phyloP scores from a whole-genome alignment of 1,139 yeast species.

The Suzukiozyma palmioleophila region DNA sequence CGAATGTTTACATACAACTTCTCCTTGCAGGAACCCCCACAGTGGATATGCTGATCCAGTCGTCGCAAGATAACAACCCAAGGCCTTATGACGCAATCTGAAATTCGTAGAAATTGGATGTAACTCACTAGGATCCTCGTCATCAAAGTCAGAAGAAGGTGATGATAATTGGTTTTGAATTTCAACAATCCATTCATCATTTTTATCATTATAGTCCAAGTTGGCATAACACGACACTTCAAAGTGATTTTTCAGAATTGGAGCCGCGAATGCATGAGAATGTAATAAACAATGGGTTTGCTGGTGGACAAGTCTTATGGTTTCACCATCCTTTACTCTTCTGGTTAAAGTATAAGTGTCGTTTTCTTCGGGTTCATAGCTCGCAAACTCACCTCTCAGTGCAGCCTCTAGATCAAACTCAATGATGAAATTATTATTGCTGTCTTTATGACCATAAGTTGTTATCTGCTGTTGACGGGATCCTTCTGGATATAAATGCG shows the following conservation, averaged over 20 bases:
- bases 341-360: constrained; percentile 15
- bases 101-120: constrained; percentile 73
- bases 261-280: constrained; percentile 56
- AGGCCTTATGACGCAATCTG: constrained; percentile 53
- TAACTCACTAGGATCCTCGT: constrained; percentile 32
- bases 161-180: constrained; percentile 55
- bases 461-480: constrained; percentile 73
- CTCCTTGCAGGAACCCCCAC: constrained; percentile 84
- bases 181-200: constrained; percentile 74
- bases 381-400: constrained; percentile 23
- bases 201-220: constrained; percentile 48
- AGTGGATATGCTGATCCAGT: constrained; percentile 69
- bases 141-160: constrained; percentile 43
- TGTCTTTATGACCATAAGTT: constrained; percentile 70
- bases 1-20: constrained; percentile 62
- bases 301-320: constrained; percentile 52
- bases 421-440: constrained; percentile 59
- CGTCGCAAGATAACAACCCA: constrained; percentile 74
- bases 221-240: constrained; percentile 73
- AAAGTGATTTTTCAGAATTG: constrained; percentile 45
- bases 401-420: constrained; percentile 36
- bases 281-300: constrained; percentile 54
- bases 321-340: constrained; percentile 45
- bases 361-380: constrained; percentile 26
- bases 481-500: constrained; percentile 65